Base-by-base conservation (phyloP, 129 eudicot species). In the Tagetes erecta region DNA sequence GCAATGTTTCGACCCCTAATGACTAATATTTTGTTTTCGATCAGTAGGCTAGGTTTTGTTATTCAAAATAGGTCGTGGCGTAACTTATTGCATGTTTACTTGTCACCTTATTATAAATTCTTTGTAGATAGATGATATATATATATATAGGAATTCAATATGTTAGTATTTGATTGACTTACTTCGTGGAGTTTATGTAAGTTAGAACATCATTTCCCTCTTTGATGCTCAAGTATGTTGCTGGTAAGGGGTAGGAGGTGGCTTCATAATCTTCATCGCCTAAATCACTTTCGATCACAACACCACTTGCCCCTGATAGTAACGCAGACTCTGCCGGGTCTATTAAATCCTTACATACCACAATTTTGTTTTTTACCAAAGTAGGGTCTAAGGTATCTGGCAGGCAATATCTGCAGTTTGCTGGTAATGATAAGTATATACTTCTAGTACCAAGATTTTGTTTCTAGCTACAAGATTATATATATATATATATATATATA, bases 141-240 rank as follows among this genome's bases (percentile, higher is more conserved):
- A 20, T 20, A 20, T 20, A 20, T 20, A 20, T 20, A 20, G 27
- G 27, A 20, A 20, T 20, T 20, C 27, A 20, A 20, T 20, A 20
- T 20, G 27, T 20, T 20, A 20, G 30, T 3, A 13, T n/a, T 50
- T 14, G 37, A 13, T 34, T 31, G 34, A 60, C 76, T 41, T 77
- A 83, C 87, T 73, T 72, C 34, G 84, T 84, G 3, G 80, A 76
- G 68, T 80, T 76, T 5, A 84, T 60, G 71, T 84, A 84, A 42
- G 14, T 11, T 70, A 46, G 71, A 76, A 84, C 80, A 11, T 70
- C 37, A 11, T 0, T 64, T 12, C 87, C 87, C 51, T 84, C 80
- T 64, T 27, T n/a, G n/a, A 67, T 27, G 57, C 50, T 76, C 72
- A 83, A 60, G 65, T 83, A 83, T 30, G 87, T 80, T 6, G 84